Conservation (phyloP, 177 flowering plant species). For the Tripterygium wilfordii region DNA sequence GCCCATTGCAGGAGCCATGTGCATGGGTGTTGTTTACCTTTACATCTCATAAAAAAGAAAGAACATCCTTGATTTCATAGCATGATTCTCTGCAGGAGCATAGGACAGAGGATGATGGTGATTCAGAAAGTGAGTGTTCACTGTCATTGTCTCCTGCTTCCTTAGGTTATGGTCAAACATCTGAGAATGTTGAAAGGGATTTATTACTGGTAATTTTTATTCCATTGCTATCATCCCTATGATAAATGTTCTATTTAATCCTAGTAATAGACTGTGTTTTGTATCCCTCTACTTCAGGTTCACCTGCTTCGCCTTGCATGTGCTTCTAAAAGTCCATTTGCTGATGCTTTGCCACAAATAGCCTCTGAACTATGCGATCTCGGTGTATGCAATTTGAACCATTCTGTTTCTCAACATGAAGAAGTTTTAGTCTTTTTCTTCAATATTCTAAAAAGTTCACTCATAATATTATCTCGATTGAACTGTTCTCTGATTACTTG, state of each 20-base stretch:
- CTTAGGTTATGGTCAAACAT: conserved; percentile 30
- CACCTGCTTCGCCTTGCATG: conserved; percentile 97
- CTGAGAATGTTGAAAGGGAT: conserved; percentile 49
- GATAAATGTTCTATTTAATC: background rate
- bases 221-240: background rate
- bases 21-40: too few species aligned
- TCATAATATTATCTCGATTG: background rate
- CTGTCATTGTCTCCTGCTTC: conserved; percentile 35
- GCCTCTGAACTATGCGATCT: conserved; percentile 59
- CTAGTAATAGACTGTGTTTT: background rate
- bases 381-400: conserved; percentile 46
- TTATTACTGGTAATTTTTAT: conserved; percentile 86
- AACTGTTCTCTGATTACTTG: conserved; percentile 6
- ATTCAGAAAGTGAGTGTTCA: conserved; percentile 24
- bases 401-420: background rate
- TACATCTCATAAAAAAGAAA: too few species aligned
- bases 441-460: background rate
- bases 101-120: conserved; percentile 23
- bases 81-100: conserved; percentile 18
- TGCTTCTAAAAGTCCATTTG: conserved; percentile 62
- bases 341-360: conserved; percentile 65
- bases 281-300: conserved; percentile 34
- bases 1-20: too few species aligned
- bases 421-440: background rate
- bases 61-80: conserved; percentile 35